A percentile compares a stretch with the other conserved stretches of the same genome.
These are phyloP conservation scores for Cocos nucifera DNA, from an alignment of 176 grass and related monocot genomes.

Conservation along the genomic window DNA sequence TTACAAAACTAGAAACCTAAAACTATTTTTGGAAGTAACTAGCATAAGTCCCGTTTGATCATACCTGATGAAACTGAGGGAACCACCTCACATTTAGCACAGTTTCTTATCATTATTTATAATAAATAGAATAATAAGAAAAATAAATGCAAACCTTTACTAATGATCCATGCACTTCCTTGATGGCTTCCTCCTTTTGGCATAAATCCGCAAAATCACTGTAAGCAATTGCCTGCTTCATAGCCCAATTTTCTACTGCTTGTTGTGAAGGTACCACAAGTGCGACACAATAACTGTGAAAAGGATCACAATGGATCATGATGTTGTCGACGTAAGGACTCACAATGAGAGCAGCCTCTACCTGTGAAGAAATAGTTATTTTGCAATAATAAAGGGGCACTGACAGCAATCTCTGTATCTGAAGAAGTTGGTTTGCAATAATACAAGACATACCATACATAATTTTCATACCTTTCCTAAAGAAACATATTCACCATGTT, in stretches of 20 bases:
- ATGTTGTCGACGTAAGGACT: conserved; percentile 76
- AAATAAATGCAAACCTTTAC: conserved; percentile 37
- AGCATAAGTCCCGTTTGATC: no score
- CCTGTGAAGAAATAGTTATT: conserved; percentile 30
- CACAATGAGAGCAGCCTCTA: conserved; percentile 60
- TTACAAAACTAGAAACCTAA: no score
- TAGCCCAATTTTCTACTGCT: conserved; percentile 66
- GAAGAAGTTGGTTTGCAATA: no score
- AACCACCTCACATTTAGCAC: no score
- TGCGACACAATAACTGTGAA: conserved; percentile 63
- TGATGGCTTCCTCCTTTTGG: conserved; percentile 55
- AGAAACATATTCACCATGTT: conserved; percentile 97
- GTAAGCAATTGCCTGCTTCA: conserved; percentile 38
- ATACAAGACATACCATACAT: no score
- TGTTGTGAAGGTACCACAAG: conserved; percentile 44
- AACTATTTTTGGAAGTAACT: no score
- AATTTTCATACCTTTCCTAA: conserved; percentile 57
- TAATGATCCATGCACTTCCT: conserved; percentile 74
- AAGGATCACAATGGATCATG: conserved; percentile 84
- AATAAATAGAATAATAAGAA: background rate
- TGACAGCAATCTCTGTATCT: no score
- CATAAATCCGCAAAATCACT: conserved; percentile 45
- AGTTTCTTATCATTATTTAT: no score
- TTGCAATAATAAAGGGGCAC: no score
- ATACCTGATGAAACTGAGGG: no score